A percentile compares a stretch with the other conserved stretches of the same genome.
Evolutionary conservation across 208 protist species (phyloP).

Genomic region (Naegleria lovaniensis): DNA sequence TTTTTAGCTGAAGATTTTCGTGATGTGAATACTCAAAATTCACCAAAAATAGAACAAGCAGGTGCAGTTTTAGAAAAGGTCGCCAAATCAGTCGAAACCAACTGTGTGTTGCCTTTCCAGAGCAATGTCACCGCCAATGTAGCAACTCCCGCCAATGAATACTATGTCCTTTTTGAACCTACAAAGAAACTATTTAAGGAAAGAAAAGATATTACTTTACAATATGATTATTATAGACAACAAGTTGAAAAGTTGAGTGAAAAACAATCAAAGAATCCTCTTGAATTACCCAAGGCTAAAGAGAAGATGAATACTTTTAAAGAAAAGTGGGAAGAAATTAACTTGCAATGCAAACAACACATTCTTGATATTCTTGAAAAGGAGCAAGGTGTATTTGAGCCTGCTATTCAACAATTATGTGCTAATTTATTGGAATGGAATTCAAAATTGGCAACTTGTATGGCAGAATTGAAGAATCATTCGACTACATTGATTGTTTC

Average conservation of each 20-base stretch:
- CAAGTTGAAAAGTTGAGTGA: constrained; percentile 3
- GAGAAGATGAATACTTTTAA: neutral
- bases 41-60: neutral
- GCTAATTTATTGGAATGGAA: neutral
- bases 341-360: neutral
- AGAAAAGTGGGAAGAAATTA: neutral
- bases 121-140: neutral
- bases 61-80: neutral
- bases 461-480: neutral
- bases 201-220: neutral
- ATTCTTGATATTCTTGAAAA: neutral
- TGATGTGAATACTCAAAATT: neutral
- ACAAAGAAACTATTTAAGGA: neutral
- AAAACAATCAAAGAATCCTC: constrained; percentile 15
- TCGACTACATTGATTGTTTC: neutral
- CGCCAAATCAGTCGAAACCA: neutral
- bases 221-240: constrained; percentile 6
- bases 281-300: constrained; percentile 16
- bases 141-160: neutral
- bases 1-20: constrained; percentile 21
- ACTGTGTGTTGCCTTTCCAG: neutral
- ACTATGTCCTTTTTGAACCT: neutral
- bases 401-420: neutral
- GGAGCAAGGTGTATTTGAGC: neutral
- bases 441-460: neutral